Percentiles rank a stretch among this genome's conserved stretches.
Conservation (phyloP, 495 filamentous ascomycete species). For the Parathielavia hyrcaniae region DNA sequence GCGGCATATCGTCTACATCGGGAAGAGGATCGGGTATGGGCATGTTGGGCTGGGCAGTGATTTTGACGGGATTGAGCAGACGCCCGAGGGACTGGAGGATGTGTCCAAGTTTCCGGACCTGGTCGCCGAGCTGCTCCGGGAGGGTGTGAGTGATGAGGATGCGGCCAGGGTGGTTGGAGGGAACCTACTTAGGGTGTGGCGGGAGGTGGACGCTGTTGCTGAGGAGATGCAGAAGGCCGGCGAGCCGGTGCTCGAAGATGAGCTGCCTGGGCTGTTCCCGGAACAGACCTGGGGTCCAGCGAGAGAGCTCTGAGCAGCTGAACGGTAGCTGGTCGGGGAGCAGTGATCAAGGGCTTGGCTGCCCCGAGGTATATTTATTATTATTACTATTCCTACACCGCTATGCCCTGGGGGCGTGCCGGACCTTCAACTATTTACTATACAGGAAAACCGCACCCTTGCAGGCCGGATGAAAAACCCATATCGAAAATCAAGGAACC, state of each 20-base stretch:
- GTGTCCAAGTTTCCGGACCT: slow-evolving; percentile 79
- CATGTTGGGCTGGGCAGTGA: slow-evolving; percentile 71
- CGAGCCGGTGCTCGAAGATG: slow-evolving; percentile 58
- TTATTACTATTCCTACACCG: no score
- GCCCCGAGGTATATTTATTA: background rate
- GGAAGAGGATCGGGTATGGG: slow-evolving; percentile 61
- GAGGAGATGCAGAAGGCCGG: slow-evolving; percentile 54
- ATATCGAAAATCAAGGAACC: no score
- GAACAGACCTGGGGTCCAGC: background rate
- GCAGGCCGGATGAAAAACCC: no score
- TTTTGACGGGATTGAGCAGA: slow-evolving; percentile 59
- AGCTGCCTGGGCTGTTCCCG: slow-evolving; percentile 23
- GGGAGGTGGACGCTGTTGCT: slow-evolving; percentile 60
- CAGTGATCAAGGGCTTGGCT: background rate
- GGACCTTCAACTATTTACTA: no score
- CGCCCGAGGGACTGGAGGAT: slow-evolving; percentile 62
- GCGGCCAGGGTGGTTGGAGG: slow-evolving; percentile 62
- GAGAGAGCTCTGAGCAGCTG: background rate
- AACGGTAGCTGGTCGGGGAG: background rate
- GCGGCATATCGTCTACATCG: slow-evolving; percentile 66
- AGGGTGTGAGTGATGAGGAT: slow-evolving; percentile 62
- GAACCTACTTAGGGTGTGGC: slow-evolving; percentile 73
- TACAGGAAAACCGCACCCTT: no score
- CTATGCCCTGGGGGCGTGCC: no score
- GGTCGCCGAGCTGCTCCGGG: slow-evolving; percentile 62